Evolutionary conservation across 371 early-diverging fungal species (phyloP), one percentile per base, ranked within the genome.

Genomic region (Mortierella sp.): DNA sequence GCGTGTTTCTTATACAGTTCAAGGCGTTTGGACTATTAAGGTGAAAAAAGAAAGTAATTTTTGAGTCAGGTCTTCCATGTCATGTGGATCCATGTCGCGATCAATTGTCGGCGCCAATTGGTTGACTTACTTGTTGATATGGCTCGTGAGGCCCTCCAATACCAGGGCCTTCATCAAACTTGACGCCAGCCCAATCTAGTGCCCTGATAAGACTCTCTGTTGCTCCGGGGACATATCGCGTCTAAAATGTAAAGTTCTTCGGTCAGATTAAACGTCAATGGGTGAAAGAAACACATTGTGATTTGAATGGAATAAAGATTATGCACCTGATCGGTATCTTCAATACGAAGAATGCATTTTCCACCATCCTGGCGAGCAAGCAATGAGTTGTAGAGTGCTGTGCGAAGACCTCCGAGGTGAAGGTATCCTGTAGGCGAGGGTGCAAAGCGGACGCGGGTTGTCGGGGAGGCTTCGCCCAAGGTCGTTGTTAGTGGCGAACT

Each of bases 401-500:
- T 98, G 68, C 99, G 92, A 73, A 99, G 91, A 24, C 98, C 98
- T 49, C 99, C 99, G 29, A 99, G 92, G 83, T 99, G 99, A 60
- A 99, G 91, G 78, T 94, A 90, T 10, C 99, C 99, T 1, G 99
- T 98, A 6, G 99, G 99, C 75, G 97, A 96, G 7, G 99, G 99
- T 4, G 99, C 99, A 88, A 99, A 99, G 29, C 99, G 93, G 41
- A 97, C 97, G 29, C 97, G 89, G 14, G 94, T 93, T 16, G 90
- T 89, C 5, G 63, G 21, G 1, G 58, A 10, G 7, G 71, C 51
- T 38, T 44, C 75, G 24, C 54, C n/a, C 35, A 24, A 27, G 55
- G 48, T 3, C 21, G 60, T 7, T 27, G 60, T 16, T 8, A 70
- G 44, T 60, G 55, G 38, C n/a, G 76, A 43, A 8, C 49, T 46